These are phyloP conservation scores for Phytophthora constricta DNA, from an alignment of 352 stramenopile genomes.

Conservation along the genomic window DNA sequence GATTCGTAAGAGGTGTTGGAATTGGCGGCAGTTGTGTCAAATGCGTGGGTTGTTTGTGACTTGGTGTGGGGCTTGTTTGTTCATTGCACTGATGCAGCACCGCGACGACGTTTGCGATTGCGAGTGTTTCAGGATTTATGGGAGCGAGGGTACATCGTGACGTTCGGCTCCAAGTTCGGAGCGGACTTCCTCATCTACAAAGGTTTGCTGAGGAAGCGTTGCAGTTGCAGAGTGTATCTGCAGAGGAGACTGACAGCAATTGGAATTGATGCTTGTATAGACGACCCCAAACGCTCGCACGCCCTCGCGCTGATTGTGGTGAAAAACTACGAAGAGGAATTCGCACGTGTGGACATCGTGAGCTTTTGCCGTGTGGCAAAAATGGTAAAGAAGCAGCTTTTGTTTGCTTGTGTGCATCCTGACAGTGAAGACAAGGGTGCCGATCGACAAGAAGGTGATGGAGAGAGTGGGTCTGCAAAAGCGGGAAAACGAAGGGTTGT, in stretches of 20 bases:
- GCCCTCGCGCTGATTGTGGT: constrained; percentile 63
- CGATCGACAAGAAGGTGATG: constrained; percentile 1
- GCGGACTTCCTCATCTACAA: constrained; percentile 83
- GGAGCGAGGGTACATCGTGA: constrained; percentile 68
- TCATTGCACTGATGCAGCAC: constrained; percentile 25
- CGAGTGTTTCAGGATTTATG: constrained; percentile 75
- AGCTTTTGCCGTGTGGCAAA: constrained; percentile 72
- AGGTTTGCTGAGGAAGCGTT: constrained; percentile 36
- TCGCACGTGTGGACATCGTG: constrained; percentile 58
- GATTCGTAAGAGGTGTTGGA: background rate
- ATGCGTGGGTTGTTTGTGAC: too few relatives aligned
- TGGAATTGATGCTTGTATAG: constrained; percentile 29
- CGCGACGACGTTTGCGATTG: constrained; percentile 30
- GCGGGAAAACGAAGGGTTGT: constrained; percentile 28
- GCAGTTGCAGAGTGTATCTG: background rate
- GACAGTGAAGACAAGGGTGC: background rate
- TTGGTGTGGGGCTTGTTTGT: constrained; percentile 23
- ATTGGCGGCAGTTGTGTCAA: background rate
- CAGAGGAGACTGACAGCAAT: background rate
- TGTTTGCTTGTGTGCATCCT: constrained; percentile 52
- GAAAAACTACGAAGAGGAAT: constrained; percentile 47
- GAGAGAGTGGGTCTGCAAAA: background rate
- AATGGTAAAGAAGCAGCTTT: constrained; percentile 77
- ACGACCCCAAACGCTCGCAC: constrained; percentile 48
- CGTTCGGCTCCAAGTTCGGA: constrained; percentile 84